Conservation (phyloP, 106 monocot species). For the Dendrobium officinale region DNA sequence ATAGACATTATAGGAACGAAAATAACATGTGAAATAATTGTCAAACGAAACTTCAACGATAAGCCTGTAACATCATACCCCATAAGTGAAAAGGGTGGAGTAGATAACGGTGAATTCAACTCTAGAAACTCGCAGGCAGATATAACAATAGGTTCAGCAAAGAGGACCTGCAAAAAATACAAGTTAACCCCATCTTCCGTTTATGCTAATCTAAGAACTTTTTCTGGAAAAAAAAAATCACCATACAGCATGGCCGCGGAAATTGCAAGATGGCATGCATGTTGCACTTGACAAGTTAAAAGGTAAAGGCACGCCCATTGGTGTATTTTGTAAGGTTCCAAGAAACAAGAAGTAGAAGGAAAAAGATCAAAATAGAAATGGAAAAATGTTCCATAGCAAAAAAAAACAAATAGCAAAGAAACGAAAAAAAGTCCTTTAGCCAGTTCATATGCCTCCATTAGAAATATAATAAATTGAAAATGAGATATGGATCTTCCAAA, state of each 20-base stretch:
- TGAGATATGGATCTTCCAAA: neutral
- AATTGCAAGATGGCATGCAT: neutral
- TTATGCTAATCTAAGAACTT: constrained; percentile 1
- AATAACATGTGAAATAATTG: neutral
- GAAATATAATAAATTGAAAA: neutral
- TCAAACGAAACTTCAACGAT: neutral
- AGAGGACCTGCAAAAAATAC: constrained; percentile 51
- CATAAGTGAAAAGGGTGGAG: constrained; percentile 51
- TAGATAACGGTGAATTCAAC: constrained; percentile 80
- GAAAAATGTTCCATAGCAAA: neutral
- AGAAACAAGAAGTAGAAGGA: neutral
- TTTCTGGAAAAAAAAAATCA: neutral
- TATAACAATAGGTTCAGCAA: constrained; percentile 83
- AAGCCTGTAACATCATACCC: constrained; percentile 43
- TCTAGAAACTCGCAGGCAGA: constrained; percentile 95
- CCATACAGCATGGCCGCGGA: neutral
- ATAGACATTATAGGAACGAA: neutral
- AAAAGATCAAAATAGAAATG: neutral
- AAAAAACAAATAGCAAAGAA: neutral
- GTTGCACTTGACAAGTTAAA: neutral
- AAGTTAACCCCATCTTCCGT: neutral
- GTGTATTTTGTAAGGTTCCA: neutral
- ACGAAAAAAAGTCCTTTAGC: too few species aligned
- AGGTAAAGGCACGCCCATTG: neutral
- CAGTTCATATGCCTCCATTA: neutral